Evolutionary conservation across 257 asterid species (phyloP), one percentile per base, ranked within the genome.

Genomic region (Fraxinus anomala): DNA sequence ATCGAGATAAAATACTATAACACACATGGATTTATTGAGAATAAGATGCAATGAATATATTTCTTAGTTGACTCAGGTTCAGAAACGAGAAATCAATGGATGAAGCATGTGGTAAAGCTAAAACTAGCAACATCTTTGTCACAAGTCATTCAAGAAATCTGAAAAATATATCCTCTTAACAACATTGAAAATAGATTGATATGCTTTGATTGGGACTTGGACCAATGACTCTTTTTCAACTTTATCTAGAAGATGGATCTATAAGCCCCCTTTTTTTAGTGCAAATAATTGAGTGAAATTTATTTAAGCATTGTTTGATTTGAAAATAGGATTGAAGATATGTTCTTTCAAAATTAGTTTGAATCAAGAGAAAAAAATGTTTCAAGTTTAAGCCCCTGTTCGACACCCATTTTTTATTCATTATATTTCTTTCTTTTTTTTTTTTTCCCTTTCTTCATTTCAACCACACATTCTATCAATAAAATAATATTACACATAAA

Each of bases 131-230:
- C 65, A 72, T 76, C 28, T 67, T 13, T 13, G 49, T 59, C 68
- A 83, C 70, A 83, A 49, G 81, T 71, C 83, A 72, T 51, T 74
- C 77, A 68, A 30, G 72, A 71, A 19, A 42, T 75, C 24, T 68
- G 10, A 49, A 30, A 24, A 23, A 63, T 61, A 61, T 40, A 40
- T 40, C 16, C 26, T 3, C 31, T 9, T 7, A 59, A 23, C 68
- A 23, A 23, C 30, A 9, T 61, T 61, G 68, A 21, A 47, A 63
- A 63, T 24, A 0, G 69, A 63, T 26, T 24, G 69, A 63, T 63
- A 17, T 63, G 34, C 28, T 24, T 63, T 63, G 19, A 3, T 24
- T 24, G 33, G 30, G 13, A 63, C 34, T 63, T 59, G 11, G 65
- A 19, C 10, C 65, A 17, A 17, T 54, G 65, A 23, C 23, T 1